These are phyloP conservation scores for Alternaria incomplexa DNA, from an alignment of 2,329 filamentous ascomycete genomes.

Conservation along the genomic window DNA sequence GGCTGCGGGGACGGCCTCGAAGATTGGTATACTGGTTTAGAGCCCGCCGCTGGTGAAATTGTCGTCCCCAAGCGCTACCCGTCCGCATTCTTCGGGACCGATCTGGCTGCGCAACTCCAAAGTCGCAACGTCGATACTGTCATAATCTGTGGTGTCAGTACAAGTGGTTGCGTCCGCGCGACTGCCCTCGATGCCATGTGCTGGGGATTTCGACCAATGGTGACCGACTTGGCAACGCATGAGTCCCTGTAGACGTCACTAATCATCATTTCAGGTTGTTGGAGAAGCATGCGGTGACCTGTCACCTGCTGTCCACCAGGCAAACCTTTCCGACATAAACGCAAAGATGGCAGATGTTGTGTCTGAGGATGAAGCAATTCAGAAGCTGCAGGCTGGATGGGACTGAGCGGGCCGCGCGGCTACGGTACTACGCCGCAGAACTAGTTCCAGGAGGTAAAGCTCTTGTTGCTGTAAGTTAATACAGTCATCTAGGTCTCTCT, in stretches of 20 bases:
- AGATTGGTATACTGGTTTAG: constrained; percentile 50
- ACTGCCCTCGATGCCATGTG: constrained; percentile 55
- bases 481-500: background rate
- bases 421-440: background rate
- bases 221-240: constrained; percentile 23
- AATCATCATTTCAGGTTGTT: constrained; percentile 44
- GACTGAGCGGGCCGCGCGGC: constrained; percentile 1
- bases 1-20: constrained; percentile 50
- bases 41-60: constrained; percentile 42
- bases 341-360: constrained; percentile 58
- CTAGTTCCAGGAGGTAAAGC: background rate
- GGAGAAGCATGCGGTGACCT: constrained; percentile 56
- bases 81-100: constrained; percentile 56
- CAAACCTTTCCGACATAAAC: constrained; percentile 55
- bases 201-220: constrained; percentile 54
- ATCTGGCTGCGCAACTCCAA: constrained; percentile 50
- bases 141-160: constrained; percentile 57
- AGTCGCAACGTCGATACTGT: constrained; percentile 52
- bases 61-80: constrained; percentile 54
- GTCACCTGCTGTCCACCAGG: constrained; percentile 52
- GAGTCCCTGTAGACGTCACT: constrained; percentile 12
- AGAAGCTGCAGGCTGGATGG: constrained; percentile 49
- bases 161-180: constrained; percentile 56
- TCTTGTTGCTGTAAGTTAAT: background rate
- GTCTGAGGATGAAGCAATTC: constrained; percentile 50